Evolutionary conservation across 2,329 filamentous ascomycete genomes (phyloP), one percentile per base, ranked within the genome.

Genomic region (Byssothecium circinans): DNA sequence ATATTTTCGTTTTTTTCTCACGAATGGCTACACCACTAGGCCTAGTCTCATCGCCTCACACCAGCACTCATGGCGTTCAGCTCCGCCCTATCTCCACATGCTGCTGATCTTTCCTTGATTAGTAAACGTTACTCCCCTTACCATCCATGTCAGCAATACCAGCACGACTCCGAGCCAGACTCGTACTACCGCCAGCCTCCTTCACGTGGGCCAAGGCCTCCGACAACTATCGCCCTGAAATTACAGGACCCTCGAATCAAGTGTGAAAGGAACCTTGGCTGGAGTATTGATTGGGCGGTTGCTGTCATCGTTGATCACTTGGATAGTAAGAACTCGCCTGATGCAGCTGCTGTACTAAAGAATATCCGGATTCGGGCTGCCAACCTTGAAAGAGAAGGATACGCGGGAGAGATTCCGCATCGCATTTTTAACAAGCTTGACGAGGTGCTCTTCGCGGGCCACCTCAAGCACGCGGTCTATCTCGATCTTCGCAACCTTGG

Each of bases 211-310:
- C 36, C 38, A 34, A 38, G 45, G 22, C 20, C 40, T 18, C 40
- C 48, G 18, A 20, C 52, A n/a, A 27, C 46, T 19, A n/a, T 34
- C 6, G 40, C 44, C n/a, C 19, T 48, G 5, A 56, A 45, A 18
- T 53, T 68, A 12, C 51, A 55, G n/a, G 56, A 67, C 42, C 59
- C 57, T 5, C 42, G 43, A 20, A 14, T 59, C 2, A 54, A 47
- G 39, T 62, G 57, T 43, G 53, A 61, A 4, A 49, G 53, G 10
- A 59, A 61, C 39, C 50, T 73, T 6, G 67, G 64, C 4, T 75
- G 73, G 73, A 69, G 64, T 17, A 63, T 73, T 14, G 70, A 74
- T 23, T 75, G 70, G 54, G 73, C 73, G 12, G 72, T 71, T 4
- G 72, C 73, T 19, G 73, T 68, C 56, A 44, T 69, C 22, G 65